Evolutionary conservation across 768 basidiomycete genomes (phyloP).

Genomic region (Tricholomella constricta): DNA sequence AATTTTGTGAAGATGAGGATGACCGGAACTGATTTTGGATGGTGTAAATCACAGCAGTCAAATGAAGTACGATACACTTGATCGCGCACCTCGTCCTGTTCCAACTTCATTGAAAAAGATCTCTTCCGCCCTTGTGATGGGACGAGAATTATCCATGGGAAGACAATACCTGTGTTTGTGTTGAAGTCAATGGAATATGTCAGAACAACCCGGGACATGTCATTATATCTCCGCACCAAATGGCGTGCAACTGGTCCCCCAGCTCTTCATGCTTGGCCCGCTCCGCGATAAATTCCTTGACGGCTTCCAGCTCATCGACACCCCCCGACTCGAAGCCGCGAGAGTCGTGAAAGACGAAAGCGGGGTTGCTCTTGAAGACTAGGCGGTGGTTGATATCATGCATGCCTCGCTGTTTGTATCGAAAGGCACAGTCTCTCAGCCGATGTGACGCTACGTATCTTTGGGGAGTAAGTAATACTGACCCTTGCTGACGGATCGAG

Average conservation of each 20-base stretch:
- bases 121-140: background rate
- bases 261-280: background rate
- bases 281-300: background rate
- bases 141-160: background rate
- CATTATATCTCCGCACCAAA: no score
- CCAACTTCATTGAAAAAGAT: background rate
- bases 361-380: constrained; percentile 22
- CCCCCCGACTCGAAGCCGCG: constrained; percentile 24
- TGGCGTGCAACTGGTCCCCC: background rate
- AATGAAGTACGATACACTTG: background rate
- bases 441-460: no score
- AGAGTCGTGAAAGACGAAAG: constrained; percentile 30
- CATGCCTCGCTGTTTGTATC: constrained; percentile 18
- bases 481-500: no score
- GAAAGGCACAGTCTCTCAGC: background rate
- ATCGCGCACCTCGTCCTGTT: background rate
- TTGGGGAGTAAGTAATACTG: no score
- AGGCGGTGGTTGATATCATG: constrained; percentile 24
- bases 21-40: constrained; percentile 1
- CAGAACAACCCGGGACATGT: no score
- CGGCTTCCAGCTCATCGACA: background rate
- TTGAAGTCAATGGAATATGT: background rate
- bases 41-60: background rate
- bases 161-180: background rate
- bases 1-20: constrained; percentile 4